phyloP scores from a whole-genome alignment of 2,329 filamentous ascomycete genomes.

The Diaporthe destruens region DNA sequence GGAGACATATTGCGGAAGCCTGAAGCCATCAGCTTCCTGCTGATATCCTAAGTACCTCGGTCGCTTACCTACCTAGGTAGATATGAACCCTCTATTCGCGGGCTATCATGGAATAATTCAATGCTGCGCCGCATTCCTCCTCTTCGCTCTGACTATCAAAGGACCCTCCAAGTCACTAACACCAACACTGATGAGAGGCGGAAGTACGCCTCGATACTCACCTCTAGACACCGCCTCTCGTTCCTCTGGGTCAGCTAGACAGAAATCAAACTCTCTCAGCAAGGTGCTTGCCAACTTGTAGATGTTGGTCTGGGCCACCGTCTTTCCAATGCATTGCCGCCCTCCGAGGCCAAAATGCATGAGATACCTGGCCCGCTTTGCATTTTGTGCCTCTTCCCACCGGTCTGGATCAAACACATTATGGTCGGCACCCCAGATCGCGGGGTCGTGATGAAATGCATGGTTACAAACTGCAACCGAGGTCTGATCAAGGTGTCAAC shows the following conservation, averaged over 20 bases:
- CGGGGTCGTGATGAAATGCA: slow-evolving; percentile 51
- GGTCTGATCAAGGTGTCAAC: slow-evolving; percentile 44
- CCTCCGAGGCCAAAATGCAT: slow-evolving; percentile 53
- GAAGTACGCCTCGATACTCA: slow-evolving; percentile 39
- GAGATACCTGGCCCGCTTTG: slow-evolving; percentile 44
- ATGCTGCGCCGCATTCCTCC: background rate
- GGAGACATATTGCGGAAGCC: background rate
- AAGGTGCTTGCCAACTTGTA: slow-evolving; percentile 50
- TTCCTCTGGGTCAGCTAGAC: slow-evolving; percentile 46
- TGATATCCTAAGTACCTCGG: too few species aligned
- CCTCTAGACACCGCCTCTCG: slow-evolving; percentile 26
- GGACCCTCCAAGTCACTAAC: slow-evolving; percentile 42
- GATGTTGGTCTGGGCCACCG: slow-evolving; percentile 51
- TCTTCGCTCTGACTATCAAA: slow-evolving; percentile 16
- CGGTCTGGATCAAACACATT: slow-evolving; percentile 43
- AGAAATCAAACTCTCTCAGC: slow-evolving; percentile 47
- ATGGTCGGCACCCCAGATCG: slow-evolving; percentile 50
- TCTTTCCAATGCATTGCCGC: slow-evolving; percentile 53
- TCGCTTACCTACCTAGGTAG: background rate
- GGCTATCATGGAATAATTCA: background rate
- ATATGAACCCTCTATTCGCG: background rate
- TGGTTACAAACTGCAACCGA: slow-evolving; percentile 52
- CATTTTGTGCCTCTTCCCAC: slow-evolving; percentile 44
- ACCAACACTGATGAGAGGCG: slow-evolving; percentile 42
- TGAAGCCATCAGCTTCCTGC: background rate